Evolutionary conservation across 2,329 filamentous ascomycete genomes (phyloP), one percentile per base, ranked within the genome.

Genomic region (Paecilomyces dactylethromorphus): DNA sequence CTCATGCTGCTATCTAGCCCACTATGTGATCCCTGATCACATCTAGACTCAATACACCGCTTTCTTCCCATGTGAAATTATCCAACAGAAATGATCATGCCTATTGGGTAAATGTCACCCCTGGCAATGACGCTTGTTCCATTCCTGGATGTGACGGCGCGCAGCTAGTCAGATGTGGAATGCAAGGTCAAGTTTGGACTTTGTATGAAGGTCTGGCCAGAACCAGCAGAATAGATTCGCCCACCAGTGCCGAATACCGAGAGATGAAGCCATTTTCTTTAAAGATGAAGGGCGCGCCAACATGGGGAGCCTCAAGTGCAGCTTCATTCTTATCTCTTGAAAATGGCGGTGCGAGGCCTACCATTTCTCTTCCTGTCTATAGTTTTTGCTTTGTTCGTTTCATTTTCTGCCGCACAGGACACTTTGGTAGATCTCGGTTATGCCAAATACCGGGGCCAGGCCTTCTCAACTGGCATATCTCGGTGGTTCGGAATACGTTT

Each of bases 401-500:
- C 66, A n/a, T 53, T 66, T 21, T 63, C 58, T 3, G 63, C 58
- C 35, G 72, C 72, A 1, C 60, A 65, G 52, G 63, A 66, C 22
- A 58, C 68, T 10, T 63, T 78, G 2, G 84, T 91, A 13, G 78
- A 89, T 61, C 77, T 92, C 22, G 81, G 80, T 2, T 92, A 92
- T 68, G 82, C 86, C 31, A 82, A 78, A 26, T 91, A 92, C 67
- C 72, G 79, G 55, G 90, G 90, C 8, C 72, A 76, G 3, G 68
- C 77, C 1, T 75, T 81, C 1, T 64, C 72, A 0, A 83, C 83
- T 64, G 87, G 86, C 1, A 76, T 91, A 54, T 85, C 82, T 2
- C 81, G 87, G 70, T 93, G 88, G 88, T 80, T 90, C 7, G 90
- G 89, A 1, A 84, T 94, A 62, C 84, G 88, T 51, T 94, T 85